Base-by-base conservation (phyloP, 2,329 filamentous ascomycete species). In the Sporothrix humicola region DNA sequence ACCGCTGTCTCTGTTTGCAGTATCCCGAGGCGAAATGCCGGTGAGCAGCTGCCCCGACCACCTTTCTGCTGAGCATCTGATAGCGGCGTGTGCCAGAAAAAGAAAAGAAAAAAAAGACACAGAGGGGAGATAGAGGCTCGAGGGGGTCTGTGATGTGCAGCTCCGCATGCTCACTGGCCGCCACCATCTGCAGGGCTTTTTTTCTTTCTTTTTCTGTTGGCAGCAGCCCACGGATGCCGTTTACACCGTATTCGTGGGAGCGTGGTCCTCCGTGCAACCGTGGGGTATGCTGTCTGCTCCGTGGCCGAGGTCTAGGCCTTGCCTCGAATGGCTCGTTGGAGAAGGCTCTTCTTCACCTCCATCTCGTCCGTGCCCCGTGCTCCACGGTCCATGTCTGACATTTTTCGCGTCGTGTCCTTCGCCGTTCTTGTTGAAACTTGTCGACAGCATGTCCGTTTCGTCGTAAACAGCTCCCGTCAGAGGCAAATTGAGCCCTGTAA, bases 1-100 rank as follows among this genome's bases (percentile, higher is more conserved):
- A 61, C 69, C 69, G 69, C 56, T 26, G 69, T 71, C 44, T 61
- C 17, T n/a, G 44, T 44, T 48, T 50, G 44, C 56, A 46, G 56
- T 42, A 17, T 20, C 10, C 54, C 56, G 44, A 61, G 56, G 42
- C 15, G 42, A 50, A 71, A 52, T 71, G 69, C 69, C 69, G 69
- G 69, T 71, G 69, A 63, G 56, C 13, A 23, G 48, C 37, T 58
- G n/a, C 42, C 42, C 20, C 15, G 7, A 17, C 42, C n/a, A 48
- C 12, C n/a, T 66, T 23, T 10, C 15, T 10, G 59, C 37, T 3
- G n/a, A 23, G 37, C 61, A 48, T 48, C 31, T 58, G 68, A 58
- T 26, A 26, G 68, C 31, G 17, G 20, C 20, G 56, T 50, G 44
- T 13, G 23, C 20, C 37, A 15, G 20, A 31, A 59, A 69, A 8